Evolutionary conservation across 345 rosid species (phyloP), one percentile per base, ranked within the genome.

Genomic region (Euphorbia tirucalli): DNA sequence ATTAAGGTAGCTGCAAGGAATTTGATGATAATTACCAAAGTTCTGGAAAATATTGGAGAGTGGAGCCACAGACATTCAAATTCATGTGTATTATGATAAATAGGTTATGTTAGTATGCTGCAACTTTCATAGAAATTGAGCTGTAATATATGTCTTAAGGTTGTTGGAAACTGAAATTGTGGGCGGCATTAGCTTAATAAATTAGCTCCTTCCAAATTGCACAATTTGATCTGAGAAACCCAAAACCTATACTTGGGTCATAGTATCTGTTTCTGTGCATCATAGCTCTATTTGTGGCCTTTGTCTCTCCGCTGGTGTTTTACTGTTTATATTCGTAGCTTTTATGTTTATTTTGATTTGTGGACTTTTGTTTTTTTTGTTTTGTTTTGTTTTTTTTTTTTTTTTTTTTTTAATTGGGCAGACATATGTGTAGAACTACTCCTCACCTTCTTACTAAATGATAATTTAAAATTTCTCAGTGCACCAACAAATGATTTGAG

Each of bases 401-500:
- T n/a, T n/a, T n/a, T n/a, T n/a, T n/a, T n/a, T n/a, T n/a, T n/a
- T n/a, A n/a, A n/a, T n/a, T n/a, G n/a, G n/a, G n/a, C n/a, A n/a
- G n/a, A n/a, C n/a, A n/a, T n/a, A n/a, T n/a, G n/a, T n/a, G n/a
- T n/a, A 49, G 27, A 25, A 21, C 21, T 49, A 7, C 50, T 65
- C 24, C 49, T 24, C 25, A 21, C n/a, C n/a, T n/a, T 18, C 27
- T 41, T 31, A 5, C 76, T 80, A 63, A 75, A 55, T 27, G 16
- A 57, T 11, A 11, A 37, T 21, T 25, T 54, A 32, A 48, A 57
- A 72, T 77, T 82, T 81, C n/a, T 72, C 90, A 89, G 92, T 69
- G 82, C 85, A 41, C 62, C 86, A 27, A 61, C 91, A 35, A 85
- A 73, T 81, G 83, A 83, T 70, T 69, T 88, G 84, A 76, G 80